phyloP scores from a whole-genome alignment of 352 stramenopile species.

The Pythium pyrilobum region DNA sequence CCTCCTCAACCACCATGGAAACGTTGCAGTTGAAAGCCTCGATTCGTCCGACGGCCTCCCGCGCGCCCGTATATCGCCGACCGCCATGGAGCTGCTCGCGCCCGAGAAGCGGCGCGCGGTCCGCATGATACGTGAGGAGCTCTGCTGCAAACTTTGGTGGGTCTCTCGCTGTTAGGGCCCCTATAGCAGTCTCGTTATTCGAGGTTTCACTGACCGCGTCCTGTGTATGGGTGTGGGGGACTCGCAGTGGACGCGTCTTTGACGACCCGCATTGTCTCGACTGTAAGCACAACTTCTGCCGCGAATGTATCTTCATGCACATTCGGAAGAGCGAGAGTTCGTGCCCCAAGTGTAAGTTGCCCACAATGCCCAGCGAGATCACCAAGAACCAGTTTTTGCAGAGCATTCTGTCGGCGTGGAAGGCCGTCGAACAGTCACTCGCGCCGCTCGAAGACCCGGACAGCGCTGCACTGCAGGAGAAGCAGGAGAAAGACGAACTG shows the following conservation, averaged over 20 bases:
- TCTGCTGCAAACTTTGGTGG: slow-evolving; percentile 73
- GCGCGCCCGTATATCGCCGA: background rate
- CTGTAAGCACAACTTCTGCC: slow-evolving; percentile 88
- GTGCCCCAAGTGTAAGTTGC: slow-evolving; percentile 69
- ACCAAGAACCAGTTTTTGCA: slow-evolving; percentile 84
- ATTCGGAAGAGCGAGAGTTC: slow-evolving; percentile 47
- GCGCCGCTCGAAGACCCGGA: slow-evolving; percentile 29
- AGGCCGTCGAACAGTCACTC: slow-evolving; percentile 62
- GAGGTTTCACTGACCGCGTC: no score
- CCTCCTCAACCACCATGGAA: slow-evolving; percentile 6
- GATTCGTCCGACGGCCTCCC: background rate
- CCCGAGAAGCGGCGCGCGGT: slow-evolving; percentile 44
- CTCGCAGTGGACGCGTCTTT: slow-evolving; percentile 52
- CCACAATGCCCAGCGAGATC: slow-evolving; percentile 70
- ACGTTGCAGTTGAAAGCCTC: slow-evolving; percentile 14
- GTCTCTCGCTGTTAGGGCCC: slow-evolving; percentile 1
- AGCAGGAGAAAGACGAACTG: slow-evolving; percentile 20
- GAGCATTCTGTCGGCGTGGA: slow-evolving; percentile 77
- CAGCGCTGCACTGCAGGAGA: slow-evolving; percentile 20
- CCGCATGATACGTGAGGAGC: slow-evolving; percentile 75
- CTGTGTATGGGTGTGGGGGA: background rate
- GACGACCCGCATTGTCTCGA: slow-evolving; percentile 82
- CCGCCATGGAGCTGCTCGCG: slow-evolving; percentile 55
- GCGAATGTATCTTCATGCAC: slow-evolving; percentile 62
- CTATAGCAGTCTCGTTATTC: background rate